These are phyloP conservation scores for Phytophthora citricola DNA, from an alignment of 352 stramenopile species.

Conservation along the genomic window DNA sequence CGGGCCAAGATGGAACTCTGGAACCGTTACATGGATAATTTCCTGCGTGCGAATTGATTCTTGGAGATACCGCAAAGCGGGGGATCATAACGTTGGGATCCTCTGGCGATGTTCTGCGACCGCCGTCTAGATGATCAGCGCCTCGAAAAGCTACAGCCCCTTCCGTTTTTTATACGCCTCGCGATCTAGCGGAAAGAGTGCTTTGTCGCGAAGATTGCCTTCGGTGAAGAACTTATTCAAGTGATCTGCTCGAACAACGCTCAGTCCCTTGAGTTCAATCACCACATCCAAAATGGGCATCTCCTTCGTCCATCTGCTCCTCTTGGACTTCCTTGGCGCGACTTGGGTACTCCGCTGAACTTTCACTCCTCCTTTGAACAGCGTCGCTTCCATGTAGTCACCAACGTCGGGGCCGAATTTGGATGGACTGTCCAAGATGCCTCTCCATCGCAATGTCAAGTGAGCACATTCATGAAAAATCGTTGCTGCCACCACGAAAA, in stretches of 20 bases:
- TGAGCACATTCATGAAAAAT: conserved; percentile 11
- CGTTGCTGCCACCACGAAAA: conserved; percentile 5
- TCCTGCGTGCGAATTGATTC: too few relatives aligned
- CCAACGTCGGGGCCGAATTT: not conserved
- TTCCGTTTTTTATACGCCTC: too few relatives aligned
- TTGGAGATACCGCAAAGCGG: too few relatives aligned
- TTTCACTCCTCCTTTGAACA: not conserved
- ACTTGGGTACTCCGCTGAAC: not conserved
- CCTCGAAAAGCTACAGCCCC: too few relatives aligned
- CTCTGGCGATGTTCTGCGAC: too few relatives aligned
- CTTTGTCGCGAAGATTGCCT: too few relatives aligned
- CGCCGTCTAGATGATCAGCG: too few relatives aligned
- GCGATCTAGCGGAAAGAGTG: too few relatives aligned
- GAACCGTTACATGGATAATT: too few relatives aligned
- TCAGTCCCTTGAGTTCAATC: not conserved
- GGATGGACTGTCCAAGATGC: conserved; percentile 3
- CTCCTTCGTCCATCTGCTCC: not conserved
- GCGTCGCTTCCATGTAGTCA: not conserved
- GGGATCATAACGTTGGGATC: too few relatives aligned
- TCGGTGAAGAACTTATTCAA: conserved; percentile 1
- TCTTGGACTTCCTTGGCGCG: not conserved
- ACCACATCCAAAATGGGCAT: conserved; percentile 6
- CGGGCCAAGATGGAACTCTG: too few relatives aligned
- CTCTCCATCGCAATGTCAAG: conserved; percentile 3
- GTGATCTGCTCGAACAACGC: conserved; percentile 1